Conservation (phyloP, 2,329 filamentous ascomycete genomes). For the Monilinia polystroma region DNA sequence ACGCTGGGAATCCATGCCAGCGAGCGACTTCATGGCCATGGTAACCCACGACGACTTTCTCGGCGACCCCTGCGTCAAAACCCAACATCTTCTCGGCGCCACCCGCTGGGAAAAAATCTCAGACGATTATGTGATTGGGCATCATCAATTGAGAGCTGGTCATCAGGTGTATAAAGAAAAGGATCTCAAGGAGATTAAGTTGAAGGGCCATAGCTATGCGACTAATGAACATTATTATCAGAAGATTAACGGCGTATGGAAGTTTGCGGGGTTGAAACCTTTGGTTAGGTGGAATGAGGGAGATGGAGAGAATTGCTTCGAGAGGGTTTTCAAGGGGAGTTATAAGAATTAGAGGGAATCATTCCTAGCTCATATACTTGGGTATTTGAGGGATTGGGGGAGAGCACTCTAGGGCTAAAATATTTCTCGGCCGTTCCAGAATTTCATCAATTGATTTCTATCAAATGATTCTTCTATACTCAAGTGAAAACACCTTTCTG, state of each 20-base stretch:
- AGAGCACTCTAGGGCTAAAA: too few relatives aligned
- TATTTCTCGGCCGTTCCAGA: too few relatives aligned
- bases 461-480: too few relatives aligned
- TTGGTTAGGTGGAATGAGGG: conserved; percentile 35
- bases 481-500: too few relatives aligned
- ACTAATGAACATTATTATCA: conserved; percentile 37
- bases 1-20: conserved; percentile 60
- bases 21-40: conserved; percentile 61
- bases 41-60: conserved; percentile 56
- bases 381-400: too few relatives aligned
- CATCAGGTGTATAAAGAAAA: conserved; percentile 32
- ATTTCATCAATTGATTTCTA: too few relatives aligned
- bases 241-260: conserved; percentile 37
- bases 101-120: conserved; percentile 58
- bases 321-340: conserved; percentile 36
- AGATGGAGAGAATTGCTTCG: conserved; percentile 30
- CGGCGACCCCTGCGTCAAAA: conserved; percentile 60
- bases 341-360: conserved; percentile 19
- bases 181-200: conserved; percentile 29
- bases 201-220: conserved; percentile 35
- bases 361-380: neutral
- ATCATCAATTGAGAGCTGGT: conserved; percentile 35
- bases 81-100: conserved; percentile 63
- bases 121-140: conserved; percentile 58
- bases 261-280: conserved; percentile 37